A percentile compares a stretch with the other conserved stretches of the same genome.
Evolutionary conservation across 2,329 filamentous ascomycete genomes (phyloP).

Genomic region (Ophiocordyceps camponoti-leonardi): DNA sequence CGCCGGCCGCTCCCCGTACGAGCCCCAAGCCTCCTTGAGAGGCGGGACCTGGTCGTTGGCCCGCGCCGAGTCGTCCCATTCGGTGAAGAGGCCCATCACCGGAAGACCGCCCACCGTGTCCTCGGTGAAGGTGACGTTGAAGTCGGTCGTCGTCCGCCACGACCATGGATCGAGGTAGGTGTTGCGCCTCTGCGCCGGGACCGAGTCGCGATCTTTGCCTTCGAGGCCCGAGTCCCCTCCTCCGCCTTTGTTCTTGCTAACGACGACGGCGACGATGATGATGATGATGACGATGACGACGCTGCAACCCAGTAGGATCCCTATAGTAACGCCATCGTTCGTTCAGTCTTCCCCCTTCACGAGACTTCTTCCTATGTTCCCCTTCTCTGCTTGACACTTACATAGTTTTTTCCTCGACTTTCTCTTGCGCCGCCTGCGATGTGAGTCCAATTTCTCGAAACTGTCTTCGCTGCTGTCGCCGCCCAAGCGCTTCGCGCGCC

Average conservation of each 20-base stretch:
- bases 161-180: slow-evolving; percentile 76
- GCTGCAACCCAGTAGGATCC: slow-evolving; percentile 37
- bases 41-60: slow-evolving; percentile 70
- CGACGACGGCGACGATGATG: slow-evolving; percentile 46
- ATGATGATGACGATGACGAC: slow-evolving; percentile 50
- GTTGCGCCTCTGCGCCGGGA: slow-evolving; percentile 50
- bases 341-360: too few species aligned
- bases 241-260: slow-evolving; percentile 33
- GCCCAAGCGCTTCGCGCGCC: slow-evolving; percentile 20
- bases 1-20: slow-evolving; percentile 63
- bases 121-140: slow-evolving; percentile 88
- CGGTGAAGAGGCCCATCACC: slow-evolving; percentile 71
- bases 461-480: slow-evolving; percentile 23
- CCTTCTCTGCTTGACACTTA: slow-evolving; percentile 21
- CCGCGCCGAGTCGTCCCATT: slow-evolving; percentile 68
- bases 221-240: slow-evolving; percentile 23
- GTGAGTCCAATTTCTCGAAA: slow-evolving; percentile 30
- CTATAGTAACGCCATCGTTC: too few species aligned
- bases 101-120: slow-evolving; percentile 73
- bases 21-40: slow-evolving; percentile 56
- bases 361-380: background rate
- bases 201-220: slow-evolving; percentile 33
- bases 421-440: slow-evolving; percentile 23
- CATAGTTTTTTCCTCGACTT: slow-evolving; percentile 44
- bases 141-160: slow-evolving; percentile 79